Evolutionary conservation across 2,329 filamentous ascomycete species (phyloP).

Genomic region (Cladosporium sp.): DNA sequence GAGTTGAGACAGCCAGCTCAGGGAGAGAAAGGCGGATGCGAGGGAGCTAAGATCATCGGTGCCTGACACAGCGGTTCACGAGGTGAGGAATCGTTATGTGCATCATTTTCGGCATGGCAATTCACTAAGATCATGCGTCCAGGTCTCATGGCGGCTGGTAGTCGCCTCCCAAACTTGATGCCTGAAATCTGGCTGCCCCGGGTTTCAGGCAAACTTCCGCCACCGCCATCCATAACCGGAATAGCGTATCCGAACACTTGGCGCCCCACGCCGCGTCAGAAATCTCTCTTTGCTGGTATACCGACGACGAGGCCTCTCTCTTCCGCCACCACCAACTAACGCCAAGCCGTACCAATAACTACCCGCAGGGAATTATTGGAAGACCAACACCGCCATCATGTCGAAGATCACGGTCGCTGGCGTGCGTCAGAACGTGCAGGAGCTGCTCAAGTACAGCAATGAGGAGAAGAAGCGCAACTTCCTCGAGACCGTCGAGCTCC

Average conservation of each 20-base stretch:
- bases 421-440: conserved; percentile 90
- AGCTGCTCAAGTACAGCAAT: conserved; percentile 82
- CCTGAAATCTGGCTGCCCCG: background rate
- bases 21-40: too few relatives aligned
- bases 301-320: conserved; percentile 9
- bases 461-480: conserved; percentile 39
- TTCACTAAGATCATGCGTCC: background rate
- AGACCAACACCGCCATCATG: conserved; percentile 51
- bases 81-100: too few relatives aligned
- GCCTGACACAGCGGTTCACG: too few relatives aligned
- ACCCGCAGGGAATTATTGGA: conserved; percentile 35
- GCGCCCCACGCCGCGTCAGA: background rate
- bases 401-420: conserved; percentile 84
- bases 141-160: too few relatives aligned
- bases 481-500: conserved; percentile 59
- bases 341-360: conserved; percentile 33
- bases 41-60: too few relatives aligned
- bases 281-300: background rate
- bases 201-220: background rate
- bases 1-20: conserved; percentile 10
- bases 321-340: conserved; percentile 20
- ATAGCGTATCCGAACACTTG: background rate
- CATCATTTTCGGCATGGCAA: background rate
- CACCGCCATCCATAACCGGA: background rate
- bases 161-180: background rate